Conservation (phyloP, 2,329 filamentous ascomycete genomes). For the Tolypocladium ophioglossoides region DNA sequence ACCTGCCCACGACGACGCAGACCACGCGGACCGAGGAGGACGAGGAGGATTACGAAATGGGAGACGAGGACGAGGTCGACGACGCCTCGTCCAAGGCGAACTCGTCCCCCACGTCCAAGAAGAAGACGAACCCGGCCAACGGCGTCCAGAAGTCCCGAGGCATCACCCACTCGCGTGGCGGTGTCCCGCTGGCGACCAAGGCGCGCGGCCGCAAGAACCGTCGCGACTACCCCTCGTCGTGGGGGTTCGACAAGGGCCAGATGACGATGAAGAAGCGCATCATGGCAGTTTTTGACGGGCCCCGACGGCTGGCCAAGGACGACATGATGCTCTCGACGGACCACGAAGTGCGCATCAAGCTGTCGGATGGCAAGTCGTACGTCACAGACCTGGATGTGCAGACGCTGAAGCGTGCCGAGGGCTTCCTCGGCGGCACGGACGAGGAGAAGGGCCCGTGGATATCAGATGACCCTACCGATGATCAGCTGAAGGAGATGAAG, state of each 20-base stretch:
- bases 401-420: conserved; percentile 80
- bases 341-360: conserved; percentile 80
- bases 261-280: conserved; percentile 99
- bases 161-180: conserved; percentile 68
- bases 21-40: conserved; percentile 34
- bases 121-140: conserved; percentile 43
- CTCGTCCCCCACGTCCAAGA: conserved; percentile 34
- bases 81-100: conserved; percentile 33
- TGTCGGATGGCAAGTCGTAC: conserved; percentile 67
- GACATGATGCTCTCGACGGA: conserved; percentile 98
- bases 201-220: conserved; percentile 74
- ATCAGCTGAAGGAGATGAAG: conserved; percentile 51
- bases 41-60: conserved; percentile 39
- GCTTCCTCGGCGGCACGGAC: conserved; percentile 65
- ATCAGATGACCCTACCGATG: conserved; percentile 56
- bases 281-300: conserved; percentile 83
- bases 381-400: conserved; percentile 90
- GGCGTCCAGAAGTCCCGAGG: conserved; percentile 59
- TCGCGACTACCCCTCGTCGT: conserved; percentile 85
- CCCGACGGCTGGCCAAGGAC: conserved; percentile 84
- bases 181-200: conserved; percentile 47
- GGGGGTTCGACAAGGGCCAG: conserved; percentile 84
- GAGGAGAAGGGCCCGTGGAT: conserved; percentile 85
- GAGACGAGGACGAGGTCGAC: conserved; percentile 42
- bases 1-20: conserved; percentile 37